Base-by-base conservation (phyloP, 345 rosid genomes). In the Bruguiera parviflora region DNA sequence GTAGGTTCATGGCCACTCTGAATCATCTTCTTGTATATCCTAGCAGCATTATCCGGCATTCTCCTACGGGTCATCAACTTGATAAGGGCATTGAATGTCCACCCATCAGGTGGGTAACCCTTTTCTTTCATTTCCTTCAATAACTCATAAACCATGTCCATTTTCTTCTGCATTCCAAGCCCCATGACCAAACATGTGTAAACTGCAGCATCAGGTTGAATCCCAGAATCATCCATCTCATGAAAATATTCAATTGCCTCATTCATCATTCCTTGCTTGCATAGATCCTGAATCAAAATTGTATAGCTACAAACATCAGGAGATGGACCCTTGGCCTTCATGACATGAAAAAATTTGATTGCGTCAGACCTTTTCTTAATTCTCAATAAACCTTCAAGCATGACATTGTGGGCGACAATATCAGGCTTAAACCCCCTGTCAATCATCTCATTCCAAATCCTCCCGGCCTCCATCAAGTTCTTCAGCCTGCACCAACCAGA, bases 381-480 rank as follows among this genome's bases (percentile, higher is more conserved):
- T 88, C 74, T 83, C 77, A 88, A 75, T 80, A 95, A 79, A 66
- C 99, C 94, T 68, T 84, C 91, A 61, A 92, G 86, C 98, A 92
- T 92, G 22, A 77, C 77, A 57, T 92, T 92, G 66, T 90, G 86
- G 7, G 87, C 85, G 32, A 92, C 83, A 79, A 83, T 43, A 33
- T 92, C 96, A 1, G 94, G 98, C 71, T 77, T 82, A 75, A 95
- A 81, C 6, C 96, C 96, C 65, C 78, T 73, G 82, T 95, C 96
- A 61, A 88, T 77, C 94, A 95, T 90, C 79, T 81, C 83, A 58
- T 95, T 95, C 99, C 99, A 95, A 32, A 87, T 73, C 75, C 82
- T 84, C 71, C 91, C 96, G 0, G 98, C 98, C 84, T 95, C 96
- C 94, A 90, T 79, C 79, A 92, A 79, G 69, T 92, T 95, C 83